Evolutionary conservation across 2,329 filamentous ascomycete species (phyloP), one percentile per base, ranked within the genome.

Genomic region (Pseudogymnoascus sp.): DNA sequence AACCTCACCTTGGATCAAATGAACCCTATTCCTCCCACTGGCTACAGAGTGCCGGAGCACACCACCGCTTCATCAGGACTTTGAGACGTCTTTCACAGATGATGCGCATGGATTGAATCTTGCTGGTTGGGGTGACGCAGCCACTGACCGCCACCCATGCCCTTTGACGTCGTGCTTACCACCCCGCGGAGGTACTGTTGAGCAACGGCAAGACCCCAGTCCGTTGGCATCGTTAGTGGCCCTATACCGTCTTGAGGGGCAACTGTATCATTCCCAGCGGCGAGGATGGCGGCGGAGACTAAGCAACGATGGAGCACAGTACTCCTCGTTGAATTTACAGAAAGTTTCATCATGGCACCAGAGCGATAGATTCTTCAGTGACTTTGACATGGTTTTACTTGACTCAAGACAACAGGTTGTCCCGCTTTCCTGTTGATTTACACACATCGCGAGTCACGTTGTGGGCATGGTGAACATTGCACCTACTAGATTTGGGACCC

Each of bases 401-500:
- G 48, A 55, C 48, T 55, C 48, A n/a, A 55, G 25, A 55, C 29
- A 18, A 55, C 48, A 18, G 12, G n/a, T 13, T 21, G n/a, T 55
- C 48, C 48, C 48, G 27, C 45, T 52, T 52, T 52, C n/a, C 45
- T 52, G 27, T 55, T 55, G n/a, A 55, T 33, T 55, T 55, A 33
- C 48, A 55, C 48, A 55, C 29, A 33, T 21, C 27, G 48, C 48
- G 48, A 55, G 48, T 55, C 48, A 55, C 48, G 48, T 55, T 33
- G 48, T 55, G 48, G 48, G 48, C 48, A 27, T 33, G 27, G 3
- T 52, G 48, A 7, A 55, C 8, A n/a, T 33, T 55, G n/a, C 29
- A 33, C 29, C 48, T 55, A 33, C 48, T 33, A 18, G 29, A 55
- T 55, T 55, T 33, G 29, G 29, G 4, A 55, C 48, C 48, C 48